Evolutionary conservation across 441 rosid genomes (phyloP).

Genomic region (Euphorbia celastroides): DNA sequence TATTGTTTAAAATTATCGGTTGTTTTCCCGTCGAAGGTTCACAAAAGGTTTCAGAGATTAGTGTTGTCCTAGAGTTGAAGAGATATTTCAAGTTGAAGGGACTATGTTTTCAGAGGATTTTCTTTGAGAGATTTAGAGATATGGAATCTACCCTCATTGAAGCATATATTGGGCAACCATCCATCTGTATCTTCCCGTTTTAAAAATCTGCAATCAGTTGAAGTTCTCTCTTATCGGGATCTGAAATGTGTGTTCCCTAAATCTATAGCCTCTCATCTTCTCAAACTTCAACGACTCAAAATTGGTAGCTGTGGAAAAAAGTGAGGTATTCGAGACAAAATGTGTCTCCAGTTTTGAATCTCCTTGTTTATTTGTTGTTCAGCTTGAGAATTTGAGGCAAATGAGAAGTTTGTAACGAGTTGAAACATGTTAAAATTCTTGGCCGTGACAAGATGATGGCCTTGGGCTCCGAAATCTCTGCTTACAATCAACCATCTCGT

Average conservation of each 20-base stretch:
- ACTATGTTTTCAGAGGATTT: background rate
- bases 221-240: background rate
- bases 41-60: background rate
- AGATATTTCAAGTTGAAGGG: background rate
- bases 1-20: background rate
- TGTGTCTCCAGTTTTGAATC: background rate
- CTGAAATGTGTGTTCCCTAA: constrained; percentile 22
- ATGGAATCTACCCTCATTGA: constrained; percentile 14
- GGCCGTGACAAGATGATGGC: background rate
- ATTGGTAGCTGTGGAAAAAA: background rate
- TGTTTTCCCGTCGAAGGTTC: background rate
- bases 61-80: background rate
- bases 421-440: background rate
- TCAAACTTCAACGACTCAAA: constrained; percentile 7
- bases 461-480: background rate
- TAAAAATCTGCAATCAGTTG: constrained; percentile 4
- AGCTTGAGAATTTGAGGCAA: background rate
- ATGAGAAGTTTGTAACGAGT: constrained; percentile 8
- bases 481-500: background rate
- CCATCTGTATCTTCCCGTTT: constrained; percentile 17
- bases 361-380: background rate
- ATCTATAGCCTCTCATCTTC: background rate
- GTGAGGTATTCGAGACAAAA: background rate
- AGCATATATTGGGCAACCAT: constrained; percentile 21
- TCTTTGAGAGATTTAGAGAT: constrained; percentile 1